A percentile compares a stretch with the other conserved stretches of the same genome.
phyloP scores from a whole-genome alignment of 2,329 filamentous ascomycete species.

The Scedosporium apiospermum region DNA sequence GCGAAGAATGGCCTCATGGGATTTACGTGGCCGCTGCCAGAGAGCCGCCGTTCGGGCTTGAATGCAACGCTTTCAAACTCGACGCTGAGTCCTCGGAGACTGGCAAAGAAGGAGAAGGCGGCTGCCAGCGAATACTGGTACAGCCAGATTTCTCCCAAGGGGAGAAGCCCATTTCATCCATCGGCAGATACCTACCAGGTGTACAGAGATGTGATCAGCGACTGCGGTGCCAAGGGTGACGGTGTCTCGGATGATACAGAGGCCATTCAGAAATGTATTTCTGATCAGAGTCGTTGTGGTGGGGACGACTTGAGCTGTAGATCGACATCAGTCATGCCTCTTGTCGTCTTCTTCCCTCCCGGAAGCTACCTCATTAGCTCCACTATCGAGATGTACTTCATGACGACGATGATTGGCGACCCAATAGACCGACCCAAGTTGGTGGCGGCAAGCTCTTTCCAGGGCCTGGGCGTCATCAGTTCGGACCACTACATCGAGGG shows the following conservation, averaged over 20 bases:
- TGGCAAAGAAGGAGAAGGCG: not conserved
- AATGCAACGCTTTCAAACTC: not conserved
- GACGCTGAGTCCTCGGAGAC: not conserved
- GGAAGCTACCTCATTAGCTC: slow-evolving; percentile 49
- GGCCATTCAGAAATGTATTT: slow-evolving; percentile 40
- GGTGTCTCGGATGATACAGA: slow-evolving; percentile 39
- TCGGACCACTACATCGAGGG: slow-evolving; percentile 24
- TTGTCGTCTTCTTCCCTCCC: slow-evolving; percentile 18
- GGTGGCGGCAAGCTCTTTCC: slow-evolving; percentile 41
- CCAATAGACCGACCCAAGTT: slow-evolving; percentile 41
- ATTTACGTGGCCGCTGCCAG: not conserved
- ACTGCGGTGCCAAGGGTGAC: slow-evolving; percentile 24
- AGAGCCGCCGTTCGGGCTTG: not conserved
- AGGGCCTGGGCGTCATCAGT: slow-evolving; percentile 46
- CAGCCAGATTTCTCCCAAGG: not conserved
- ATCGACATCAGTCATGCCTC: slow-evolving; percentile 20
- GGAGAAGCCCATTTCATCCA: not conserved
- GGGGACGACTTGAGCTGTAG: slow-evolving; percentile 10
- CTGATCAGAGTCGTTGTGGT: slow-evolving; percentile 23
- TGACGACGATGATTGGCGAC: slow-evolving; percentile 48
- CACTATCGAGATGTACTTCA: slow-evolving; percentile 53
- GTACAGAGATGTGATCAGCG: slow-evolving; percentile 7
- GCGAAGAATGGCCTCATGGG: not conserved
- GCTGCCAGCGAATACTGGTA: not conserved
- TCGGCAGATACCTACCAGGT: not conserved